These are phyloP conservation scores for Citrus glauca DNA, from an alignment of 345 rosid species.

Conservation along the genomic window DNA sequence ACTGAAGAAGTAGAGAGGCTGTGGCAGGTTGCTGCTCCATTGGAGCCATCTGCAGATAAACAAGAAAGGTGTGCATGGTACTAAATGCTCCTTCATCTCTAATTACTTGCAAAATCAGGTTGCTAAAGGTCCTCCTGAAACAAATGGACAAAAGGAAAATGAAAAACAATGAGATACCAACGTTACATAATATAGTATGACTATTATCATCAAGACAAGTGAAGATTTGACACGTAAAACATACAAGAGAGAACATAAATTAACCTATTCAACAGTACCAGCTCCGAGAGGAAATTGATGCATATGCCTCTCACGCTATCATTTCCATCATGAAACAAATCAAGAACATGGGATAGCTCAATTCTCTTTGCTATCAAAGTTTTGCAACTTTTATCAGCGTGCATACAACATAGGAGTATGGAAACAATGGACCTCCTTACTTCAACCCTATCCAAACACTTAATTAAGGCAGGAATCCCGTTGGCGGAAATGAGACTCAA, in stretches of 20 bases:
- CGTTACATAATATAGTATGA: neutral
- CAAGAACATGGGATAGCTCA: constrained; percentile 49
- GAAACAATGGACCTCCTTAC: constrained; percentile 39
- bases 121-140: constrained; percentile 50
- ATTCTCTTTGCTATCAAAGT: constrained; percentile 42
- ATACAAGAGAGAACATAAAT: constrained; percentile 1
- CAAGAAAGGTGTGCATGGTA: constrained; percentile 67
- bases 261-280: constrained; percentile 57
- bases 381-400: constrained; percentile 50
- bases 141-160: neutral
- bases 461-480: constrained; percentile 49
- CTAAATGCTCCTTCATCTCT: constrained; percentile 64
- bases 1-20: constrained; percentile 67
- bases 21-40: constrained; percentile 54
- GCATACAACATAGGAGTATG: constrained; percentile 52
- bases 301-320: constrained; percentile 49
- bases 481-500: constrained; percentile 40
- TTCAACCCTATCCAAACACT: constrained; percentile 46
- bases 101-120: constrained; percentile 45
- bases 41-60: constrained; percentile 70
- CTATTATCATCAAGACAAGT: neutral
- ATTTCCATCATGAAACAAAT: constrained; percentile 49
- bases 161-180: neutral
- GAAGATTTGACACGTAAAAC: neutral
- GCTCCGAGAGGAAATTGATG: constrained; percentile 48